Evolutionary conservation across 371 early-diverging fungal species (phyloP).

Genomic region (Apophysomyces sp.): DNA sequence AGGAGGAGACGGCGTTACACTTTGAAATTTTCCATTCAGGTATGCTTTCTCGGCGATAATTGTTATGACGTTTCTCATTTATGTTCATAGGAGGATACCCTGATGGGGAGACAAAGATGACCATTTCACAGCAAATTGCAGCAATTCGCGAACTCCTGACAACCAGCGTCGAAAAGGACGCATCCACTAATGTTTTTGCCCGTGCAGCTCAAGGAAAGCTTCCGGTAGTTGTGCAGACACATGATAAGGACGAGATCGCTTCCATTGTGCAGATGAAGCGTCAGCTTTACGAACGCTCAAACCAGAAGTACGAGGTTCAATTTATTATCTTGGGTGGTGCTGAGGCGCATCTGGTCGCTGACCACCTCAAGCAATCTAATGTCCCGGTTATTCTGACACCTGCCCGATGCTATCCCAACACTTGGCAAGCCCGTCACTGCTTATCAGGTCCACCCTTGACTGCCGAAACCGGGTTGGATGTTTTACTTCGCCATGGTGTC

Average conservation of each 20-base stretch:
- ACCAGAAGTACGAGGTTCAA: conserved; percentile 19
- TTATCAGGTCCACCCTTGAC: conserved; percentile 59
- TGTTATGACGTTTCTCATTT: background rate
- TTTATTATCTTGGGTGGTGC: conserved; percentile 65
- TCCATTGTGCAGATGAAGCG: conserved; percentile 60
- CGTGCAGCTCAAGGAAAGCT: conserved; percentile 62
- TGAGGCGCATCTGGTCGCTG: conserved; percentile 74
- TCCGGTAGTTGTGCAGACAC: conserved; percentile 62
- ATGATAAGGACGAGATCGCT: conserved; percentile 74
- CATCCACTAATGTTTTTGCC: conserved; percentile 30
- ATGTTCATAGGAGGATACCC: background rate
- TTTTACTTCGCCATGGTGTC: conserved; percentile 61
- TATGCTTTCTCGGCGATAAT: conserved; percentile 4
- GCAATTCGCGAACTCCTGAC: conserved; percentile 53
- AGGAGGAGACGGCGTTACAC: conserved; percentile 63
- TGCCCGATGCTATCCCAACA: conserved; percentile 63
- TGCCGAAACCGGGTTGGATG: conserved; percentile 52
- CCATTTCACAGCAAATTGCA: conserved; percentile 68
- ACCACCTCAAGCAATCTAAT: conserved; percentile 48
- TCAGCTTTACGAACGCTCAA: conserved; percentile 13
- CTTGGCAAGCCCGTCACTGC: conserved; percentile 68
- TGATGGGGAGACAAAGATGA: conserved; percentile 15
- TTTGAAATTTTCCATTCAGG: conserved; percentile 42
- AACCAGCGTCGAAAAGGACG: conserved; percentile 23
- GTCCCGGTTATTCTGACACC: conserved; percentile 70